These are phyloP conservation scores for Tranzscheliella williamsii DNA, from an alignment of 1,284 basidiomycete genomes.

Conservation along the genomic window DNA sequence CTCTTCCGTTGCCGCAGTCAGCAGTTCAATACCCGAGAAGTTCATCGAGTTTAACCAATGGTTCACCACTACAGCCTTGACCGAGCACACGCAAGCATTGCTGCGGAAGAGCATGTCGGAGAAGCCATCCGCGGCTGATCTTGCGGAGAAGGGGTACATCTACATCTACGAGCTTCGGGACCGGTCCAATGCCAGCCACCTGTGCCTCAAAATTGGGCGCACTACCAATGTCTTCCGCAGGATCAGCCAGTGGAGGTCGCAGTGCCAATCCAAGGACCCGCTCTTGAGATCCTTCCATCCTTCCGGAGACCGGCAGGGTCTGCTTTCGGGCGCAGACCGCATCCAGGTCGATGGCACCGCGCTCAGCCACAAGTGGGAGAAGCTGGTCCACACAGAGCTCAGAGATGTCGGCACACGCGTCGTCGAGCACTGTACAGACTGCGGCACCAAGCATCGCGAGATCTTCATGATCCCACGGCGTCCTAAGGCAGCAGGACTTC, in stretches of 20 bases:
- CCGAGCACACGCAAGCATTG: conserved; percentile 19
- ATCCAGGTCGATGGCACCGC: conserved; percentile 6
- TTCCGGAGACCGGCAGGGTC: conserved; percentile 5
- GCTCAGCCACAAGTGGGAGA: conserved; percentile 42
- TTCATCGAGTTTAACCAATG: conserved; percentile 12
- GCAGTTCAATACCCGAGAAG: neutral
- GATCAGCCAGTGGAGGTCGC: conserved; percentile 32
- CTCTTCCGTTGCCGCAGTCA: neutral
- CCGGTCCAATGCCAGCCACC: conserved; percentile 6
- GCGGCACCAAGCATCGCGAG: conserved; percentile 32
- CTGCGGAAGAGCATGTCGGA: conserved; percentile 24
- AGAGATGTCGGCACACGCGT: conserved; percentile 11
- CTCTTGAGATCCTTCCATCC: conserved; percentile 21
- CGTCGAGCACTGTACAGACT: conserved; percentile 31
- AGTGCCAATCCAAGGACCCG: conserved; percentile 38
- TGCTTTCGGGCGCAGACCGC: conserved; percentile 19
- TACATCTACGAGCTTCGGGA: conserved; percentile 48
- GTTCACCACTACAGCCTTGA: conserved; percentile 2
- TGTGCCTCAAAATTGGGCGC: conserved; percentile 44
- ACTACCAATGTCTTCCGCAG: conserved; percentile 33
- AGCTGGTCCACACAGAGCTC: conserved; percentile 41
- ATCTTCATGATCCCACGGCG: conserved; percentile 40
- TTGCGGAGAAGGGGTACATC: conserved; percentile 29
- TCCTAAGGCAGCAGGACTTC: neutral
- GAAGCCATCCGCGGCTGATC: conserved; percentile 8